Base-by-base conservation (phyloP, 352 stramenopile genomes). In the Salisapilia sapeloensis region DNA sequence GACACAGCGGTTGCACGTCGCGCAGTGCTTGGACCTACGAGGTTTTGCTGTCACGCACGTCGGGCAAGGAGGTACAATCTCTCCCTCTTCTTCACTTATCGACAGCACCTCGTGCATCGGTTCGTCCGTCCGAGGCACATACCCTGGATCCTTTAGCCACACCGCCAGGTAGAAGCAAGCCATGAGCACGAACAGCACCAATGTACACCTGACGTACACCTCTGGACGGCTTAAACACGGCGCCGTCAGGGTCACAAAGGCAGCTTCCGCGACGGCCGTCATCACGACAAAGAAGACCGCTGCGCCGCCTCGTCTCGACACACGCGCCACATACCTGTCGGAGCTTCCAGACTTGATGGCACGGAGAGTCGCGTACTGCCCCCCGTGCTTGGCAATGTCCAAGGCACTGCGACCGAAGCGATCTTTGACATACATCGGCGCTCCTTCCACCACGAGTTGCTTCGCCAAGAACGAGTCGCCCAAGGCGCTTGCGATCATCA, bases 401-500 rank as follows among this genome's bases (percentile, higher is more conserved):
- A 89, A 48, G n/a, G 72, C 69, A 12, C 58, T 76, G 31, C 72
- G 54, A 6, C 72, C 69, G 22, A 84, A 64, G 26, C 78, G 77
- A 40, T 87, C 72, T 23, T 59, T 57, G 4, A 54, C 50, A 2
- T 71, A 47, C 17, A 80, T 22, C 5, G 69, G 70, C 11, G 69
- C 66, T 23, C 69, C 72, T 62, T 89, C 72, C 7, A 89, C 47
- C 12, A 89, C 72, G 5, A 89, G 60, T 35, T 89, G 72, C 48
- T 89, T 89, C 16, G 67, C 60, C 12, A 89, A 42, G 31, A 85
- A 89, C 0, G 72, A 50, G 33, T 89, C 72, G 17, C 71, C 71
- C 0, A 89, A 37, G n/a, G 72, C 70, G 18, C 55, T 64, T 9
- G 72, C 72, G 32, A 89, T 83, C 72, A 89, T 89, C 4, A 89